Evolutionary conservation across 1,139 yeast genomes (phyloP).

Genomic region (Yamadazyma spencermartinsiae): DNA sequence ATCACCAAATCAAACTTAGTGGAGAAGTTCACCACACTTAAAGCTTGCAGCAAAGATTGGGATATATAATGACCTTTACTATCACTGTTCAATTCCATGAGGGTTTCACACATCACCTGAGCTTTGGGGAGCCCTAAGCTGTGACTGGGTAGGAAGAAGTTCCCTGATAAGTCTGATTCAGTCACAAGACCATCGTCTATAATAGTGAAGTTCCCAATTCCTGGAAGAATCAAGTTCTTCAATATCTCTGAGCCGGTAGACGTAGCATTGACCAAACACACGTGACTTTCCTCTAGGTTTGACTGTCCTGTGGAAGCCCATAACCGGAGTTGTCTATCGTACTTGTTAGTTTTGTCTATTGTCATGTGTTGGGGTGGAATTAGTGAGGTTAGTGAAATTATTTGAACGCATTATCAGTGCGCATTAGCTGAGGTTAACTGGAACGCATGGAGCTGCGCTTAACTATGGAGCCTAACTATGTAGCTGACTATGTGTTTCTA

Average conservation of each 20-base stretch:
- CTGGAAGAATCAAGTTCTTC: conserved; percentile 81
- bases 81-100: conserved; percentile 63
- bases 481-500: too few relatives aligned
- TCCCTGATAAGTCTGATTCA: conserved; percentile 49
- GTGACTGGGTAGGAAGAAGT: conserved; percentile 58
- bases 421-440: too few relatives aligned
- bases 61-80: conserved; percentile 42
- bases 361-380: conserved; percentile 16
- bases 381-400: neutral
- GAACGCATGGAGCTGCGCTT: too few relatives aligned
- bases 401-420: neutral
- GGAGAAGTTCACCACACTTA: too few relatives aligned
- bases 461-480: too few relatives aligned
- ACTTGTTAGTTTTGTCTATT: conserved; percentile 49
- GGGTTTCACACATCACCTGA: conserved; percentile 33
- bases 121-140: conserved; percentile 50
- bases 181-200: conserved; percentile 48
- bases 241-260: conserved; percentile 66
- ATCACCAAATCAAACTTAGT: conserved; percentile 53
- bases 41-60: conserved; percentile 18
- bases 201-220: conserved; percentile 68
- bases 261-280: conserved; percentile 63
- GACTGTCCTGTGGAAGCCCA: conserved; percentile 85
- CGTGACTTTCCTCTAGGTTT: conserved; percentile 55
- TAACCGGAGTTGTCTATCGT: conserved; percentile 85